A percentile compares a stretch with the other conserved stretches of the same genome.
Evolutionary conservation across 371 early-diverging fungal genomes (phyloP).

Genomic region (Lichtheimia ornata): DNA sequence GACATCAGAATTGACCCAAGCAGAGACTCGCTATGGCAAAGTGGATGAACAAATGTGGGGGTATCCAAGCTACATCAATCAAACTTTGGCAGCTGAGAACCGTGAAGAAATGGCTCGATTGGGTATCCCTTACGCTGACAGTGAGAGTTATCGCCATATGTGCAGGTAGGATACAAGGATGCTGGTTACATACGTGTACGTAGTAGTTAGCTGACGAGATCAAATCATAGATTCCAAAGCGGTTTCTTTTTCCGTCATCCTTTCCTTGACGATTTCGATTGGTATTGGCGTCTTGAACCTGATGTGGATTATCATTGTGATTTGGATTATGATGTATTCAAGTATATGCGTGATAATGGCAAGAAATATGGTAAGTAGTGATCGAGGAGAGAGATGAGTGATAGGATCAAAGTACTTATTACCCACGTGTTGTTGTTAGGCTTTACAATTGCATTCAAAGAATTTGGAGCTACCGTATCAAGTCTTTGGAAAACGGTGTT

Average conservation of each 20-base stretch:
- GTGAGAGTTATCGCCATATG: slow-evolving; percentile 92
- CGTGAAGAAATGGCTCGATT: slow-evolving; percentile 59
- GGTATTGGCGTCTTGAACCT: slow-evolving; percentile 97
- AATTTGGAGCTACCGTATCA: slow-evolving; percentile 74
- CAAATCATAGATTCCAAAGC: slow-evolving; percentile 33
- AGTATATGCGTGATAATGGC: slow-evolving; percentile 72
- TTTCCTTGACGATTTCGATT: slow-evolving; percentile 77
- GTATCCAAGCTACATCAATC: slow-evolving; percentile 83
- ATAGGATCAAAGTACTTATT: no score
- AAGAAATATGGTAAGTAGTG: slow-evolving; percentile 71
- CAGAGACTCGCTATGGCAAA: slow-evolving; percentile 56
- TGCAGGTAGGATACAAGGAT: slow-evolving; percentile 59
- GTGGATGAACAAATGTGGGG: slow-evolving; percentile 68
- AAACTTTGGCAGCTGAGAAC: slow-evolving; percentile 59
- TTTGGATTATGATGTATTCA: slow-evolving; percentile 89
- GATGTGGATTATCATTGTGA: slow-evolving; percentile 88
- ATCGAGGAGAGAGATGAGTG: not conserved
- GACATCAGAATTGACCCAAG: slow-evolving; percentile 59
- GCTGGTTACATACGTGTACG: not conserved
- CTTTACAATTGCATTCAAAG: slow-evolving; percentile 71
- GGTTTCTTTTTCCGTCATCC: slow-evolving; percentile 92
- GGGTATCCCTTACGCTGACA: slow-evolving; percentile 80
- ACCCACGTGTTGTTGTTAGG: slow-evolving; percentile 19
- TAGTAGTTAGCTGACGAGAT: not conserved
- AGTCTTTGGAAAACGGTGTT: slow-evolving; percentile 68